A percentile compares a stretch with the other conserved stretches of the same genome.
Evolutionary conservation across 2,329 filamentous ascomycete genomes (phyloP).

Genomic region (Aspergillus aculeatinus): DNA sequence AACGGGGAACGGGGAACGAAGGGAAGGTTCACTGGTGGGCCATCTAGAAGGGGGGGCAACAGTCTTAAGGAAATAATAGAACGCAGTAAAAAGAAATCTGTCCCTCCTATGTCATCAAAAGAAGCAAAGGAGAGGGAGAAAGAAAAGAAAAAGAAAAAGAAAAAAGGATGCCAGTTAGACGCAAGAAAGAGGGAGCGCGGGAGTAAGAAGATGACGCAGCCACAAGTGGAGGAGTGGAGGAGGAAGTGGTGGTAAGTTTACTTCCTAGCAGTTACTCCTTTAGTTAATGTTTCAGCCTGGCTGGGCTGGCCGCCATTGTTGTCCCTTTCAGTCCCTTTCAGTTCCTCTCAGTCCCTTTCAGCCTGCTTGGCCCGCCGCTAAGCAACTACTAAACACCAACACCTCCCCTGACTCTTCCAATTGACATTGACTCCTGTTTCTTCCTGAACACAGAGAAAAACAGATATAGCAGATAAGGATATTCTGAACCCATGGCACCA

Average conservation of each 20-base stretch:
- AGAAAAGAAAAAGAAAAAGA: not conserved
- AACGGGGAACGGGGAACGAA: not conserved
- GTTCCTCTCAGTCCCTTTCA: too few relatives aligned
- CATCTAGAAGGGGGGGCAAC: not conserved
- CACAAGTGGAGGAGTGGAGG: too few relatives aligned
- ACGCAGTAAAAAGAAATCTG: too few relatives aligned
- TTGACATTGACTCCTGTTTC: too few relatives aligned
- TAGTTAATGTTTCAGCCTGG: not conserved
- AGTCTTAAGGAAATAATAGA: not conserved
- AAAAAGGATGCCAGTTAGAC: not conserved
- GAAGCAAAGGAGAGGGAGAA: not conserved
- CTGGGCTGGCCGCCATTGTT: not conserved
- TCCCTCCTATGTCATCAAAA: not conserved
- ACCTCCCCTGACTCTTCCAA: too few relatives aligned
- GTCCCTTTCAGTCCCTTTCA: too few relatives aligned
- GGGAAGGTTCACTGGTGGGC: not conserved
- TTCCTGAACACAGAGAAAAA: too few relatives aligned
- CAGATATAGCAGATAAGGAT: too few relatives aligned
- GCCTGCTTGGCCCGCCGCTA: not conserved
- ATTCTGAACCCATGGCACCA: too few relatives aligned
- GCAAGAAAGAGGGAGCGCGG: not conserved
- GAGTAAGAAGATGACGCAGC: not conserved
- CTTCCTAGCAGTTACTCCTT: too few relatives aligned
- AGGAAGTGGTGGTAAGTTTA: not conserved
- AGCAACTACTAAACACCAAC: not conserved